phyloP scores from a whole-genome alignment of 208 protist genomes.

The Naegleria fowleri region DNA sequence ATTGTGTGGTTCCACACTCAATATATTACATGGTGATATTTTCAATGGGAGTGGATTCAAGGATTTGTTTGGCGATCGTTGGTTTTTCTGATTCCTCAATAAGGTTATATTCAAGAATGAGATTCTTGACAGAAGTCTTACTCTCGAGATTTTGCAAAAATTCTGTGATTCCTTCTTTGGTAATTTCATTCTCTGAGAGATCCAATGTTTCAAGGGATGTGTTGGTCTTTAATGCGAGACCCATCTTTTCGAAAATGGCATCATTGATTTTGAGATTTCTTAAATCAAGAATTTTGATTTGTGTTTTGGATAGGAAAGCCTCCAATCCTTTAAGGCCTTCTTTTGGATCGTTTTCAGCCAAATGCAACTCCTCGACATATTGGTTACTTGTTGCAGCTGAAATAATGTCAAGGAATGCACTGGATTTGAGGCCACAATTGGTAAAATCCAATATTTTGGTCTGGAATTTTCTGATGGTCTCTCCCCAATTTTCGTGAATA shows the following conservation, averaged over 20 bases:
- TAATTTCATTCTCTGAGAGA: not conserved
- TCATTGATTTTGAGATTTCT: not conserved
- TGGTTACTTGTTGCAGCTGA: not conserved
- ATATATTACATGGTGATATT: not conserved
- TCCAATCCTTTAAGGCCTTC: not conserved
- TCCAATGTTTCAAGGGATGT: not conserved
- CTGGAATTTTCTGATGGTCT: not conserved
- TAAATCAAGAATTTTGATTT: not conserved
- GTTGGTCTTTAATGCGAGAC: not conserved
- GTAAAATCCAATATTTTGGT: not conserved
- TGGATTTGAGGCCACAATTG: not conserved
- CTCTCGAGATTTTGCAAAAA: not conserved
- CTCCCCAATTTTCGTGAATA: not conserved
- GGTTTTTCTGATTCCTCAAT: not conserved
- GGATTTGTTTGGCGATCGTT: not conserved
- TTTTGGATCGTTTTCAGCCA: not conserved
- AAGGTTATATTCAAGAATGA: not conserved
- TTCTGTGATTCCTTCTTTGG: not conserved
- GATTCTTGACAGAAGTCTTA: not conserved
- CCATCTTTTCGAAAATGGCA: not conserved
- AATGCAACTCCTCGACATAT: not conserved
- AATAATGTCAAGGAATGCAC: not conserved
- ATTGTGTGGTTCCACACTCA: no score
- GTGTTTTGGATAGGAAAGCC: not conserved
- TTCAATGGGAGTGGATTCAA: not conserved